These are phyloP conservation scores for Gossypium aridum DNA, from an alignment of 441 rosid genomes.

Conservation along the genomic window DNA sequence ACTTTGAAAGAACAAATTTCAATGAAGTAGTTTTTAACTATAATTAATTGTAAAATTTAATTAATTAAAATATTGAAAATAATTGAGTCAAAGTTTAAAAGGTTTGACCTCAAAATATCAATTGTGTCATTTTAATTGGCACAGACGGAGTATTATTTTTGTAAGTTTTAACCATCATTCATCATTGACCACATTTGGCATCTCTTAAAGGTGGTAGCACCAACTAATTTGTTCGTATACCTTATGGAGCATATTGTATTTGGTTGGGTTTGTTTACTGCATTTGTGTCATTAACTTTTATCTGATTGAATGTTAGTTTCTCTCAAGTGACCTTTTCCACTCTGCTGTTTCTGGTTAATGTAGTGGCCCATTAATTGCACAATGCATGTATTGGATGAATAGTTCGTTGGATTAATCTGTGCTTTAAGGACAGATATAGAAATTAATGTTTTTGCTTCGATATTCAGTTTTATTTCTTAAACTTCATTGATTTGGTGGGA, in stretches of 20 bases:
- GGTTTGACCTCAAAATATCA: too few relatives aligned
- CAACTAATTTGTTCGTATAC: neutral
- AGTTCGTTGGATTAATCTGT: neutral
- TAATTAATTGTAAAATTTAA: too few relatives aligned
- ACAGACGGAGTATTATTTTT: neutral
- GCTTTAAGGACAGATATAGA: neutral
- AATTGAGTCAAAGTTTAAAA: too few relatives aligned
- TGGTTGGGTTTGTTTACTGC: slow-evolving; percentile 1
- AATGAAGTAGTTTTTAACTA: too few relatives aligned
- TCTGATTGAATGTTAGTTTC: neutral
- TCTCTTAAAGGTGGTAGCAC: neutral
- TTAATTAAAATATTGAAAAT: too few relatives aligned
- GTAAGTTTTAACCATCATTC: neutral
- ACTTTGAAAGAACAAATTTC: too few relatives aligned
- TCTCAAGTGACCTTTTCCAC: neutral
- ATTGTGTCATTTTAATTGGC: too few relatives aligned
- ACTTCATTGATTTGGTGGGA: neutral
- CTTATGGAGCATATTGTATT: neutral
- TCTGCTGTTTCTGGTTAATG: neutral
- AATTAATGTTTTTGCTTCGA: neutral
- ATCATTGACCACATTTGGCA: neutral
- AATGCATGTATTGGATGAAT: neutral
- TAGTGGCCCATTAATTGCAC: neutral
- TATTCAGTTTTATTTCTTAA: neutral
- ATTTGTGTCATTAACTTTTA: neutral